These are phyloP conservation scores for Flagelloscypha sp. DNA, from an alignment of 768 basidiomycete species.

Conservation along the genomic window DNA sequence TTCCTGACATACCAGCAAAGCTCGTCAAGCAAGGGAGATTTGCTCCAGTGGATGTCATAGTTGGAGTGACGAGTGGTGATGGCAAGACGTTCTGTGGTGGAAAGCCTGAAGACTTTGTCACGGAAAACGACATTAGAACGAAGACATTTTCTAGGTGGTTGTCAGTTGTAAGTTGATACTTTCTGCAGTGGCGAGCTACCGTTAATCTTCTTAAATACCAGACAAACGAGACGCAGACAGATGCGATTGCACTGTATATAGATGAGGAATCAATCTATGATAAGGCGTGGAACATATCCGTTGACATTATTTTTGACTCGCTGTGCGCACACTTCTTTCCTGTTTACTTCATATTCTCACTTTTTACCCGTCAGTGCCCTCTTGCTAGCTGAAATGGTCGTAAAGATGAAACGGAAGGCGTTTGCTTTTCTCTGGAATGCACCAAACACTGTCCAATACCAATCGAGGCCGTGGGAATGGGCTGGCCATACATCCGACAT, in stretches of 20 bases:
- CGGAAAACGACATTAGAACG: conserved; percentile 31
- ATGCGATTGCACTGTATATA: conserved; percentile 30
- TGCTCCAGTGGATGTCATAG: conserved; percentile 24
- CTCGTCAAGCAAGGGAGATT: conserved; percentile 27
- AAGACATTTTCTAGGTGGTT: conserved; percentile 27
- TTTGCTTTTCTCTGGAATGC: no score
- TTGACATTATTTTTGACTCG: conserved; percentile 35
- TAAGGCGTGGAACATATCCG: conserved; percentile 31
- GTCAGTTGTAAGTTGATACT: conserved; percentile 20
- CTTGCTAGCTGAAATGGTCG: no score
- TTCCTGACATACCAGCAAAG: conserved; percentile 28
- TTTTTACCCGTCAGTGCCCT: no score
- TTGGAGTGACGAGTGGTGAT: conserved; percentile 37
- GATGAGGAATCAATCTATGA: no score
- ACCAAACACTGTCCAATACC: conserved; percentile 30
- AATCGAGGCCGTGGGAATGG: conserved; percentile 26
- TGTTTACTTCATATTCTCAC: no score
- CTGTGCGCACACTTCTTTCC: conserved; percentile 21
- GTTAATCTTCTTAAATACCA: no score
- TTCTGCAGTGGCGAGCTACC: no score
- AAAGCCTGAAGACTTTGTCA: conserved; percentile 26
- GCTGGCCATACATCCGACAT: conserved; percentile 37
- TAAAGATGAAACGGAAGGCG: no score
- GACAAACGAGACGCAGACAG: conserved; percentile 28
- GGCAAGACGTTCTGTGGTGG: conserved; percentile 33